These are phyloP conservation scores for Sporisorium iseilematis-ciliati DNA, from an alignment of 1,284 basidiomycete species.

Conservation along the genomic window DNA sequence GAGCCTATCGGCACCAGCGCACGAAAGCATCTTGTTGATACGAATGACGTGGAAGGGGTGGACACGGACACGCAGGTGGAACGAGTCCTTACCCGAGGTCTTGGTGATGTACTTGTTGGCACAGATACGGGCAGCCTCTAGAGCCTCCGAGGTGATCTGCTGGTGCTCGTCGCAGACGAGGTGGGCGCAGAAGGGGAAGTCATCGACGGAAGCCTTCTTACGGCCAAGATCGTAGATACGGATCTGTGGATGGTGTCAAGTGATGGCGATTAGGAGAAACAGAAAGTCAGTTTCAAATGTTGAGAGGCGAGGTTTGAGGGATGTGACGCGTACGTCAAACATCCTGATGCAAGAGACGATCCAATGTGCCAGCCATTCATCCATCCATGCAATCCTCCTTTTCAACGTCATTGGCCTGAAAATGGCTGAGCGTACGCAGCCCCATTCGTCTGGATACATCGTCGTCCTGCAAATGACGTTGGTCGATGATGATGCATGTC, in stretches of 20 bases:
- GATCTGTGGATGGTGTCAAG: conserved; percentile 49
- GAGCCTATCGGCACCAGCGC: conserved; percentile 94
- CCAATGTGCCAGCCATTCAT: conserved; percentile 10
- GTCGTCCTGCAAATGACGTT: too few species aligned
- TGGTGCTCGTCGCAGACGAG: conserved; percentile 99
- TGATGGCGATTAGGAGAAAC: not conserved
- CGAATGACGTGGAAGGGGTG: conserved; percentile 99
- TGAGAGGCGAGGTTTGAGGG: not conserved
- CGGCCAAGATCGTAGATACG: conserved; percentile 82
- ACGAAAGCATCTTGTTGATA: conserved; percentile 99
- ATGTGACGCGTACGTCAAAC: not conserved
- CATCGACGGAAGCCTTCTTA: conserved; percentile 90
- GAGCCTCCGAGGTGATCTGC: conserved; percentile 93
- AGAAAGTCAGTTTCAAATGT: conserved; percentile 11
- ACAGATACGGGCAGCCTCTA: conserved; percentile 98
- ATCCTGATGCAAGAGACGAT: conserved; percentile 10
- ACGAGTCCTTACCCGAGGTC: conserved; percentile 97
- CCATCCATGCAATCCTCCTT: not conserved
- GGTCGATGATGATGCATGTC: too few species aligned
- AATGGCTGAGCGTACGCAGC: too few species aligned
- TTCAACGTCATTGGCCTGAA: too few species aligned
- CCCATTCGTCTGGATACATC: too few species aligned
- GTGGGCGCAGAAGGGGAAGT: conserved; percentile 87
- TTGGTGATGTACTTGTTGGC: conserved; percentile 99
- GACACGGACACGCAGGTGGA: conserved; percentile 96